Evolutionary conservation across 208 protist species (phyloP).

Genomic region (Acanthamoeba lenticulata): DNA sequence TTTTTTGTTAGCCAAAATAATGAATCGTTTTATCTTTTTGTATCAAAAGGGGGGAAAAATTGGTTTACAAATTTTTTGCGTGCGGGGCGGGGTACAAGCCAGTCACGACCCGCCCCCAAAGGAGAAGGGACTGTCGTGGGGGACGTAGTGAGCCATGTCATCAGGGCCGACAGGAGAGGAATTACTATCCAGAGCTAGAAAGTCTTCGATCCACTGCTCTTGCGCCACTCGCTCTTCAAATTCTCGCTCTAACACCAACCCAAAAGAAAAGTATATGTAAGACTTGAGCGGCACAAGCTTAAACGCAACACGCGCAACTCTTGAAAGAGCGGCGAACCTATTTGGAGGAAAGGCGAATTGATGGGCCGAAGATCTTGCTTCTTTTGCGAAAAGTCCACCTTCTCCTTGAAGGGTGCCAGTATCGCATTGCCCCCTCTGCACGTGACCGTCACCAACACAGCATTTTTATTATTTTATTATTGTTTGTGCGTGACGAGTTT

Average conservation of each 20-base stretch:
- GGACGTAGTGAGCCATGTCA: no score
- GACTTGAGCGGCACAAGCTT: background rate
- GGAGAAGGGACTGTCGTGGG: no score
- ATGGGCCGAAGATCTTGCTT: constrained; percentile 8
- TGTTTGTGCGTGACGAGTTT: background rate
- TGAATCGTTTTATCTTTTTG: no score
- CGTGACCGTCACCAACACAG: background rate
- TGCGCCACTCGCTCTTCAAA: background rate
- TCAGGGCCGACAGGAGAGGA: no score
- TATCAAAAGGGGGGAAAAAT: no score
- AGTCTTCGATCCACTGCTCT: constrained; percentile 15
- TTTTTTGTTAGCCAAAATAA: no score
- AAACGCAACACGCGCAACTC: no score
- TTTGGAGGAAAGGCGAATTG: constrained; percentile 13
- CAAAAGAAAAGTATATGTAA: background rate
- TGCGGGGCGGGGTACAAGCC: no score
- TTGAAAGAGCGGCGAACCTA: no score
- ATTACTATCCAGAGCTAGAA: no score
- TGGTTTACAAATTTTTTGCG: no score
- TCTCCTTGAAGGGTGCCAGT: background rate
- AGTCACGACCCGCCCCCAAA: no score
- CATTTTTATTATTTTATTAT: background rate
- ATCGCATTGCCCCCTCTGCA: background rate
- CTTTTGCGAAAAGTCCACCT: constrained; percentile 20
- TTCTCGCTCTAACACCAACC: background rate